Evolutionary conservation across 371 early-diverging fungal species (phyloP), one percentile per base, ranked within the genome.

Genomic region (Lichtheimia hyalospora): DNA sequence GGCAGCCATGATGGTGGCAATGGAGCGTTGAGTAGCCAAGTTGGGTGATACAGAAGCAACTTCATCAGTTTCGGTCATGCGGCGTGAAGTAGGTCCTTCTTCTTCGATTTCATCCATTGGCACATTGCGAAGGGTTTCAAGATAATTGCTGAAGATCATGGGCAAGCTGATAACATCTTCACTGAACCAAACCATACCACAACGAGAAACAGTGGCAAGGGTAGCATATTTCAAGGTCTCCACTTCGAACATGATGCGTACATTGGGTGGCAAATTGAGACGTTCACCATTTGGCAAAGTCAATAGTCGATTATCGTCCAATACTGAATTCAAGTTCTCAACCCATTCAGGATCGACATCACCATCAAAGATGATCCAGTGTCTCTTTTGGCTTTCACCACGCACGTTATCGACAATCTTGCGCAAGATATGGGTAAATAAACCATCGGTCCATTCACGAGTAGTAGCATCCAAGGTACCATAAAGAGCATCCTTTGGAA

Each of bases 281-380:
- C 99, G 95, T 84, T 99, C 99, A 66, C 99, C 99, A 69, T 98
- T 99, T 13, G 97, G 98, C 63, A 99, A 68, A 2, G 99, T 99
- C 58, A 99, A 77, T 57, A 97, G 73, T 63, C 91, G 89, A 79
- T 99, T 98, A 79, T 99, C 99, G 66, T 98, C 99, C 42, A 99
- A 82, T 4, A 99, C 98, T 49, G 91, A 92, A 81, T 99, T 99
- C 67, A 99, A 88, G 74, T 99, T 99, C 77, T 99, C 99, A 44
- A 99, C 97, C 99, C 99, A 99, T 68, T 96, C 96, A 15, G 99
- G 98, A 80, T 99, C 98, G 28, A 99, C 96, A 81, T 97, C 98
- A 66, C 99, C 98, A 77, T 99, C 99, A 77, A 99, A 99, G 28
- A 99, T 89, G 64, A 99, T 98, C 99, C 99, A 99, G 69, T 97